These are phyloP conservation scores for Gossypium mustelinum DNA, from an alignment of 345 rosid species.

Conservation along the genomic window DNA sequence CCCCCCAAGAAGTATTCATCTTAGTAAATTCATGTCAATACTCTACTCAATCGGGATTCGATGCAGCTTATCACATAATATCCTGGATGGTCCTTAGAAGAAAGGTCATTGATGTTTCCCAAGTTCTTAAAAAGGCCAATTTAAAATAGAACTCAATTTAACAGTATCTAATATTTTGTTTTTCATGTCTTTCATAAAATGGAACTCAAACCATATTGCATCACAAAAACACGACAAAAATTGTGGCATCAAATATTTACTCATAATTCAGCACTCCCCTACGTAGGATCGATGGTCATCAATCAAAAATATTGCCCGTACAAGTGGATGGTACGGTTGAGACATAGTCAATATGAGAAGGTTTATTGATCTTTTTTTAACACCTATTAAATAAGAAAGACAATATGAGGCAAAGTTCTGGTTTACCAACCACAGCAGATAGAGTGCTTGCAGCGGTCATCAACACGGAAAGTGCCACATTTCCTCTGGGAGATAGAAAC, in stretches of 20 bases:
- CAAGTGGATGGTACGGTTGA: neutral
- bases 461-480: slow-evolving; percentile 85
- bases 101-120: slow-evolving; percentile 1
- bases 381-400: slow-evolving; percentile 7
- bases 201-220: neutral
- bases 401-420: neutral
- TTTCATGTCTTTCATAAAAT: neutral
- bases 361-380: neutral
- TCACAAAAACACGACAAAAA: neutral
- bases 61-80: neutral
- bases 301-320: neutral
- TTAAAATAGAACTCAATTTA: neutral
- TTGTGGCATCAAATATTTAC: neutral
- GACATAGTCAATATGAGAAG: neutral
- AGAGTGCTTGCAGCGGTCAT: slow-evolving; percentile 92
- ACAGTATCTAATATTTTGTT: neutral
- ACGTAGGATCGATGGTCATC: neutral
- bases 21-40: neutral
- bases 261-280: neutral
- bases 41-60: neutral
- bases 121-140: slow-evolving; percentile 1
- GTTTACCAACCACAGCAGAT: slow-evolving; percentile 73
- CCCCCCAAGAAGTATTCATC: neutral
- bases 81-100: neutral
- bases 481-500: slow-evolving; percentile 52